These are phyloP conservation scores for Geranomyces variabilis DNA, from an alignment of 192 early-diverging fungal genomes.

Conservation along the genomic window DNA sequence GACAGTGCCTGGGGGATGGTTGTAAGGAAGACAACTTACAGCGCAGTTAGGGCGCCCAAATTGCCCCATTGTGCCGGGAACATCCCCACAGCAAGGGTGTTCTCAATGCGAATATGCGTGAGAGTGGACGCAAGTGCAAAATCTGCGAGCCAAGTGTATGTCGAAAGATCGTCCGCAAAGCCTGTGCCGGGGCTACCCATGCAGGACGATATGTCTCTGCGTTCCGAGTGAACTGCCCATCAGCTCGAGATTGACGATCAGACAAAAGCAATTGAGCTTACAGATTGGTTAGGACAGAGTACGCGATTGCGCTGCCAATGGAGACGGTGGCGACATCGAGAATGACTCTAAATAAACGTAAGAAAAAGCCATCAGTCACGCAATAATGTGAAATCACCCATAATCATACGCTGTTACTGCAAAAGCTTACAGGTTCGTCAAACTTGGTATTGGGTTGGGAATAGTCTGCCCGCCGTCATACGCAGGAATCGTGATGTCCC, in stretches of 20 bases:
- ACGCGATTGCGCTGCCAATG: background rate
- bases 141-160: constrained; percentile 6
- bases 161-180: background rate
- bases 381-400: background rate
- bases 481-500: constrained; percentile 10
- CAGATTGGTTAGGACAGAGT: background rate
- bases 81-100: background rate
- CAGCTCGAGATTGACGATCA: background rate
- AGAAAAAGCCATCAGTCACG: background rate
- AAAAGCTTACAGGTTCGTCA: constrained; percentile 1
- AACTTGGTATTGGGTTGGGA: constrained; percentile 3
- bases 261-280: background rate
- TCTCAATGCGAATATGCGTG: background rate
- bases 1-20: too few relatives aligned
- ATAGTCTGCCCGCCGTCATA: constrained; percentile 10
- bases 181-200: background rate
- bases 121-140: background rate
- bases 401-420: background rate
- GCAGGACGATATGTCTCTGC: background rate
- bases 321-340: background rate
- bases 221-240: background rate
- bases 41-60: too few relatives aligned
- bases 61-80: background rate
- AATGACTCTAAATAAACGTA: background rate
- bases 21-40: too few relatives aligned